A percentile compares a stretch with the other conserved stretches of the same genome.
phyloP scores from a whole-genome alignment of 2,329 filamentous ascomycete genomes.

The Botrytis galanthina region DNA sequence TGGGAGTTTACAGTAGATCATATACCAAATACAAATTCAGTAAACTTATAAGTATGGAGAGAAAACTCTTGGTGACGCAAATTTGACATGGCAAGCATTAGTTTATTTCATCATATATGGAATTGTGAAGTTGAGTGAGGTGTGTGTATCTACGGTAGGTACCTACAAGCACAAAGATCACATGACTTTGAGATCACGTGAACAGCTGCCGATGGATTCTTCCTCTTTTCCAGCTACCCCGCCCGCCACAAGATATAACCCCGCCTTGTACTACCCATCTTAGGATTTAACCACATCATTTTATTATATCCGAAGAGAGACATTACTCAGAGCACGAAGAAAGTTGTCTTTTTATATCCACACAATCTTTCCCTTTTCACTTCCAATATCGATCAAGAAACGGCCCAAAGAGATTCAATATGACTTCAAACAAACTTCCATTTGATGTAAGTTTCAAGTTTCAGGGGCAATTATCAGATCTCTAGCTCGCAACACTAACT shows the following conservation, averaged over 20 bases:
- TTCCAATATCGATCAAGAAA: neutral
- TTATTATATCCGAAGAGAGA: neutral
- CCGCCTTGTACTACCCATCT: neutral
- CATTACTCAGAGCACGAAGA: neutral
- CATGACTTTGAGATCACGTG: neutral
- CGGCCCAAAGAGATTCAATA: neutral
- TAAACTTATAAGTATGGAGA: too few species aligned
- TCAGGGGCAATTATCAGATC: neutral
- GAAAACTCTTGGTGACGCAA: neutral
- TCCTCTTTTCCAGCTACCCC: neutral
- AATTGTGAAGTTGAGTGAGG: neutral
- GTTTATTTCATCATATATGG: neutral
- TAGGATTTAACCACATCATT: neutral
- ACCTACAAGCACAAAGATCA: neutral
- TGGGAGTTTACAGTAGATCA: neutral
- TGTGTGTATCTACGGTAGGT: too few species aligned
- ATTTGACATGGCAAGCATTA: neutral
- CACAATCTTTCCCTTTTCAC: neutral
- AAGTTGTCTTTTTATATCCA: neutral
- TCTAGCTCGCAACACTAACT: constrained; percentile 13
- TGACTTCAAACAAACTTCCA: constrained; percentile 27
- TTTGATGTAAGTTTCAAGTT: constrained; percentile 25
- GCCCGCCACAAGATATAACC: neutral
- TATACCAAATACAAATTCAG: neutral
- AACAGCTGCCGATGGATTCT: neutral